A percentile compares a stretch with the other conserved stretches of the same genome.
phyloP scores from a whole-genome alignment of 805 yeast species.

The Metschnikowia gelsemii region DNA sequence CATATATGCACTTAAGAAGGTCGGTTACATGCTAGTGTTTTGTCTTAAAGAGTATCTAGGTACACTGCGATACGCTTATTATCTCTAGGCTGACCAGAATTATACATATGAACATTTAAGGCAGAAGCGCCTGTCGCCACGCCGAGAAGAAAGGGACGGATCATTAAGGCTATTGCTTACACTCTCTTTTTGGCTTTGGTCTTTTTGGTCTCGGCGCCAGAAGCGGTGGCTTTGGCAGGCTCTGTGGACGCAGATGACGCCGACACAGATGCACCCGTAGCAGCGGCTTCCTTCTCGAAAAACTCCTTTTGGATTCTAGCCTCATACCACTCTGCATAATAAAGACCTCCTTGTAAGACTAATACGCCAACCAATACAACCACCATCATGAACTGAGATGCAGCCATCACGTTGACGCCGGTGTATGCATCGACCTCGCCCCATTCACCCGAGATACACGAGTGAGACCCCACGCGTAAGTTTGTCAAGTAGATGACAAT shows the following conservation, averaged over 20 bases:
- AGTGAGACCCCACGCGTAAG: conserved; percentile 72
- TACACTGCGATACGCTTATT: too few species aligned
- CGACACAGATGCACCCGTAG: conserved; percentile 14
- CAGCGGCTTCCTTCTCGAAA: conserved; percentile 28
- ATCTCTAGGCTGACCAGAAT: too few species aligned
- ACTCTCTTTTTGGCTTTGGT: conserved; percentile 21
- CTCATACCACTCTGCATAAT: conserved; percentile 75
- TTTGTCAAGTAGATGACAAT: conserved; percentile 83
- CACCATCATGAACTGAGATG: conserved; percentile 76
- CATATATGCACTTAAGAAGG: too few species aligned
- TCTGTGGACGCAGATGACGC: conserved; percentile 4
- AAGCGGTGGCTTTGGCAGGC: conserved; percentile 6
- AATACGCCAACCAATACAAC: conserved; percentile 75
- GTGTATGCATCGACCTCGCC: conserved; percentile 87
- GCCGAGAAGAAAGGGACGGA: too few species aligned
- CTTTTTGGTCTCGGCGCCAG: conserved; percentile 15
- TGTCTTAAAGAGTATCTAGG: too few species aligned
- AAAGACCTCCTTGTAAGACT: conserved; percentile 81
- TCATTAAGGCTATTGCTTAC: background rate
- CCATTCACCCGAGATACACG: conserved; percentile 76
- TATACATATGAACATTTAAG: too few species aligned
- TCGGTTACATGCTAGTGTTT: too few species aligned
- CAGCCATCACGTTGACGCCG: conserved; percentile 89
- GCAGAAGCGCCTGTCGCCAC: too few species aligned
- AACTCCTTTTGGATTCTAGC: conserved; percentile 34